Evolutionary conservation across 768 basidiomycete species (phyloP).

Genomic region (Podaxis sp.): DNA sequence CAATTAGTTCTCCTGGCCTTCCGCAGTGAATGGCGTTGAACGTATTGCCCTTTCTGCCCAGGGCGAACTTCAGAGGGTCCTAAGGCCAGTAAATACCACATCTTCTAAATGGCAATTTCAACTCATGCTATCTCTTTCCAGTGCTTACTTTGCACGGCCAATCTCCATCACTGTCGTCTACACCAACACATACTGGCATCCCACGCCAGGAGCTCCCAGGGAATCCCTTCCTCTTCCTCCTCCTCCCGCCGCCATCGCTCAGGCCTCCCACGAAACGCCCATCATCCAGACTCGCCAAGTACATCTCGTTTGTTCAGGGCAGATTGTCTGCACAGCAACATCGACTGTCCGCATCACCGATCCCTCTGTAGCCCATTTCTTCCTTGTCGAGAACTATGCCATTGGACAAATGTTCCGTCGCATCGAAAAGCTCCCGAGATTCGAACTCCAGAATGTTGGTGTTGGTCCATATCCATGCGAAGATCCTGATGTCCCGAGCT

Average conservation of each 20-base stretch:
- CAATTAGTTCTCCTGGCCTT: conserved; percentile 51
- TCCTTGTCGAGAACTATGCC: conserved; percentile 65
- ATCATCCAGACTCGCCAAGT: conserved; percentile 66
- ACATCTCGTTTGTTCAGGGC: conserved; percentile 55
- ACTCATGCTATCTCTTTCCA: conserved; percentile 23
- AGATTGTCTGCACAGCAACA: conserved; percentile 61
- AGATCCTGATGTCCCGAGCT: neutral
- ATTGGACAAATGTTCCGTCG: conserved; percentile 69
- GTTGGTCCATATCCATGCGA: conserved; percentile 30
- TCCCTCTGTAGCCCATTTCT: conserved; percentile 53
- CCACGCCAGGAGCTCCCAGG: conserved; percentile 22
- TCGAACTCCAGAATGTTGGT: conserved; percentile 58
- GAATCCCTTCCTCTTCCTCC: conserved; percentile 32
- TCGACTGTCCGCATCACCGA: conserved; percentile 63
- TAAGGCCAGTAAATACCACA: conserved; percentile 46
- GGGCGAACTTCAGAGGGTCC: conserved; percentile 68
- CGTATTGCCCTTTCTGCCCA: conserved; percentile 67
- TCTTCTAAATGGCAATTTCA: neutral
- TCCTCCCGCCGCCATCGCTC: conserved; percentile 33
- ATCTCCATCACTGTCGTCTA: conserved; percentile 60
- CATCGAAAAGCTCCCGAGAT: conserved; percentile 50
- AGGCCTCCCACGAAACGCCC: conserved; percentile 48
- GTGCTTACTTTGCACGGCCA: conserved; percentile 66
- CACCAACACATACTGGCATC: conserved; percentile 43
- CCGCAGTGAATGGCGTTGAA: conserved; percentile 56